phyloP scores from a whole-genome alignment of 2,329 filamentous ascomycete species.

The Sclerotiophoma versabilis region DNA sequence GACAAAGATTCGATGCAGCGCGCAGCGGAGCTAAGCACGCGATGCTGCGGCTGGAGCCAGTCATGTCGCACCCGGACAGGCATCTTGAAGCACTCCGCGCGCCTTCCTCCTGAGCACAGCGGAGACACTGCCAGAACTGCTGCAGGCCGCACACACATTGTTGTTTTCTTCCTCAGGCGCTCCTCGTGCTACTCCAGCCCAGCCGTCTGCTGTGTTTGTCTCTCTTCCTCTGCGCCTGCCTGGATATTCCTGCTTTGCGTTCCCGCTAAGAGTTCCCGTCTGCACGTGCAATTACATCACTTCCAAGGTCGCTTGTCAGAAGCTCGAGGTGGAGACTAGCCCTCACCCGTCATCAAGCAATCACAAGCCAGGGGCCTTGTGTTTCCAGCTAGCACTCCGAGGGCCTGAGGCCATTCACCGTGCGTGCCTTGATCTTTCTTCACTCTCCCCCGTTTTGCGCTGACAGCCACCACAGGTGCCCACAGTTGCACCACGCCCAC shows the following conservation, averaged over 20 bases:
- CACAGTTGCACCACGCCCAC: conserved; percentile 4
- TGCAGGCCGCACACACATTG: not conserved
- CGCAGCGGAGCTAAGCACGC: conserved; percentile 16
- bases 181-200: not conserved
- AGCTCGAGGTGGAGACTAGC: conserved; percentile 27
- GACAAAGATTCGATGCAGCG: not conserved
- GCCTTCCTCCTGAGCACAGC: conserved; percentile 1
- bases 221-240: conserved; percentile 8
- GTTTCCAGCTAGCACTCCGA: conserved; percentile 12
- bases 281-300: conserved; percentile 42
- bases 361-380: conserved; percentile 19
- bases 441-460: not conserved
- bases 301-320: conserved; percentile 10
- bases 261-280: conserved; percentile 30
- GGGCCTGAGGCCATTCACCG: not conserved
- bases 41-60: conserved; percentile 10
- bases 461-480: conserved; percentile 5
- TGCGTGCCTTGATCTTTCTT: not conserved
- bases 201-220: not conserved
- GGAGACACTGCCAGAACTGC: not conserved
- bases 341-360: conserved; percentile 18
- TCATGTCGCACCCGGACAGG: conserved; percentile 9
- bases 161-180: not conserved
- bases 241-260: conserved; percentile 21
- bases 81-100: conserved; percentile 16